Conservation (phyloP, 108 stramenopile species). For the Fistulifera solaris region DNA sequence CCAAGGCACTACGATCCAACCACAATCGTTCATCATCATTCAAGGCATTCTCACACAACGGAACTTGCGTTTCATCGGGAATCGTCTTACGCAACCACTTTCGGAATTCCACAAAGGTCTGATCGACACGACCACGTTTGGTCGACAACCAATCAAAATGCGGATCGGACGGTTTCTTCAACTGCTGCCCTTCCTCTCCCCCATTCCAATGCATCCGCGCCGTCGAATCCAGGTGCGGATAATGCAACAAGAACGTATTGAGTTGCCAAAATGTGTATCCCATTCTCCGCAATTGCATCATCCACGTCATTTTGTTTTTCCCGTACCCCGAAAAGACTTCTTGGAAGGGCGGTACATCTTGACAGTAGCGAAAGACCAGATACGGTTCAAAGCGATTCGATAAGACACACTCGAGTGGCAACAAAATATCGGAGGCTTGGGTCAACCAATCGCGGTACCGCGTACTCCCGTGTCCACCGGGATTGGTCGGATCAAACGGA, state of each 20-base stretch:
- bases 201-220: conserved; percentile 64
- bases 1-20: conserved; percentile 19
- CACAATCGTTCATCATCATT: conserved; percentile 70
- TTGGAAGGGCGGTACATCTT: conserved; percentile 70
- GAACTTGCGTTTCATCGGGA: conserved; percentile 31
- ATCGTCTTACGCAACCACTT: conserved; percentile 48
- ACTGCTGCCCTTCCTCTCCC: conserved; percentile 18
- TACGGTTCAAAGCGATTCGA: conserved; percentile 84
- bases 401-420: conserved; percentile 54
- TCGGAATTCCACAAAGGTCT: conserved; percentile 58
- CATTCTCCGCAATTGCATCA: conserved; percentile 56
- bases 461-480: conserved; percentile 77
- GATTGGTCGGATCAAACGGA: conserved; percentile 75
- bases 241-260: conserved; percentile 65
- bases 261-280: conserved; percentile 61
- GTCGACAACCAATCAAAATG: neutral
- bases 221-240: conserved; percentile 68
- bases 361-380: conserved; percentile 58
- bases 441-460: conserved; percentile 42
- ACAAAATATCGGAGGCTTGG: conserved; percentile 28
- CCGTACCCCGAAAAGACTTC: conserved; percentile 72
- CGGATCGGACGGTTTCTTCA: neutral
- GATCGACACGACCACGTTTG: conserved; percentile 68
- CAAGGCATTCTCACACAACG: conserved; percentile 38
- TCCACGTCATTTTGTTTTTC: conserved; percentile 80